phyloP scores from a whole-genome alignment of 2,329 filamentous ascomycete genomes.

The Gliomastix tumulicola region DNA sequence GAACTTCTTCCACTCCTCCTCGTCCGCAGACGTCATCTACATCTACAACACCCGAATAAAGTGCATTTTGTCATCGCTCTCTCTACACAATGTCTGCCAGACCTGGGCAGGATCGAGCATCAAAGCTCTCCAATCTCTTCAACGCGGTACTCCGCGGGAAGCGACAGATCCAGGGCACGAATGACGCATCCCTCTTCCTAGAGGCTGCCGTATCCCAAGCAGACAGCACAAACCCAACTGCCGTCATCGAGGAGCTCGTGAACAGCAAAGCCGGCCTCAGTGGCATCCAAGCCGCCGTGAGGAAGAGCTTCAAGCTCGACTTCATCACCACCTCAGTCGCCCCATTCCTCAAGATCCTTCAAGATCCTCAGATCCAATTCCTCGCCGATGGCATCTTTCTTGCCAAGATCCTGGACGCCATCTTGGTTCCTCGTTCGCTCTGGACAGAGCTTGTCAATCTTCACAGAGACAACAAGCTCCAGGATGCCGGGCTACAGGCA shows the following conservation, averaged over 20 bases:
- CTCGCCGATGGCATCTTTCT: slow-evolving; percentile 43
- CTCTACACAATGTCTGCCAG: too few relatives aligned
- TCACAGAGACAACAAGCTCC: slow-evolving; percentile 19
- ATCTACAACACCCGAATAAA: too few relatives aligned
- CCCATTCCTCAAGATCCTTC: slow-evolving; percentile 28
- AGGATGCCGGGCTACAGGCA: slow-evolving; percentile 18
- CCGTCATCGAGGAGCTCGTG: slow-evolving; percentile 18
- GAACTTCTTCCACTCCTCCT: too few relatives aligned
- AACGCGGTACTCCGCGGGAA: slow-evolving; percentile 7
- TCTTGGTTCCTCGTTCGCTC: slow-evolving; percentile 45
- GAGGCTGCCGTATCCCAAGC: slow-evolving; percentile 12
- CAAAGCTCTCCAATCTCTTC: slow-evolving; percentile 4
- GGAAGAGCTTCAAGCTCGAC: slow-evolving; percentile 10
- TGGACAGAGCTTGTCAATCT: slow-evolving; percentile 40
- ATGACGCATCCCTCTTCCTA: slow-evolving; percentile 17
- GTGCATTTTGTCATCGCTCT: too few relatives aligned
- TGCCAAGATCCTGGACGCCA: slow-evolving; percentile 31
- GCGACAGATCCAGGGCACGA: slow-evolving; percentile 2
- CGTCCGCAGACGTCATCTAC: too few relatives aligned
- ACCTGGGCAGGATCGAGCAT: too few relatives aligned
- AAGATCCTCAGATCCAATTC: slow-evolving; percentile 34
- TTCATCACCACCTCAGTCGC: slow-evolving; percentile 24
- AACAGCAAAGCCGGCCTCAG: slow-evolving; percentile 11
- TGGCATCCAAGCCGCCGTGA: slow-evolving; percentile 15
- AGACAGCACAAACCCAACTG: slow-evolving; percentile 8